These are phyloP conservation scores for Phytophthora brassicae DNA, from an alignment of 352 stramenopile genomes.

Conservation along the genomic window DNA sequence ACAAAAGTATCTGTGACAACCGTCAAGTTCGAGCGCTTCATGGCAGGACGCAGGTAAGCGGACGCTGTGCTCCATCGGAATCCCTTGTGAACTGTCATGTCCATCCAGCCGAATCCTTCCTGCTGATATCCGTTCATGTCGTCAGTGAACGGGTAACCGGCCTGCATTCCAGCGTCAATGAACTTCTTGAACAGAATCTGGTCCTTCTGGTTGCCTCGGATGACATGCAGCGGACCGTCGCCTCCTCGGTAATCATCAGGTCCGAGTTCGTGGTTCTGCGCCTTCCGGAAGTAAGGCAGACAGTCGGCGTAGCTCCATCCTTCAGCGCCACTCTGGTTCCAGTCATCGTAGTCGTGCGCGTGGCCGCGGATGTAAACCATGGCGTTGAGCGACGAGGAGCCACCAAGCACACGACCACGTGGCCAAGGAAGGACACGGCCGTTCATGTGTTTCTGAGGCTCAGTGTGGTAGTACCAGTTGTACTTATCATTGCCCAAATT, in stretches of 20 bases:
- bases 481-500: constrained; percentile 84
- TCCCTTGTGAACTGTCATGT: constrained; percentile 86
- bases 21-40: constrained; percentile 68
- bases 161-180: constrained; percentile 84
- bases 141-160: constrained; percentile 85
- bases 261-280: constrained; percentile 78
- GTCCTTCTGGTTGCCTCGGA: constrained; percentile 69
- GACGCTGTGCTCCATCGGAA: constrained; percentile 77
- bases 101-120: constrained; percentile 91
- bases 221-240: constrained; percentile 81
- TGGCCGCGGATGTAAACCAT: constrained; percentile 92
- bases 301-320: constrained; percentile 89
- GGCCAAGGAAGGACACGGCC: constrained; percentile 82
- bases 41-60: constrained; percentile 74
- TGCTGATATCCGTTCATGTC: constrained; percentile 91
- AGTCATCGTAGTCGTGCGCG: constrained; percentile 88
- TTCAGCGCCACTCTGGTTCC: constrained; percentile 63
- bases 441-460: constrained; percentile 84
- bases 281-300: constrained; percentile 88
- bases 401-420: constrained; percentile 85
- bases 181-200: constrained; percentile 90
- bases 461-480: constrained; percentile 89
- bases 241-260: constrained; percentile 80
- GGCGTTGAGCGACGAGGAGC: constrained; percentile 88
- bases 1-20: constrained; percentile 84